phyloP scores from a whole-genome alignment of 2,329 filamentous ascomycete species.

The Exophiala sideris region DNA sequence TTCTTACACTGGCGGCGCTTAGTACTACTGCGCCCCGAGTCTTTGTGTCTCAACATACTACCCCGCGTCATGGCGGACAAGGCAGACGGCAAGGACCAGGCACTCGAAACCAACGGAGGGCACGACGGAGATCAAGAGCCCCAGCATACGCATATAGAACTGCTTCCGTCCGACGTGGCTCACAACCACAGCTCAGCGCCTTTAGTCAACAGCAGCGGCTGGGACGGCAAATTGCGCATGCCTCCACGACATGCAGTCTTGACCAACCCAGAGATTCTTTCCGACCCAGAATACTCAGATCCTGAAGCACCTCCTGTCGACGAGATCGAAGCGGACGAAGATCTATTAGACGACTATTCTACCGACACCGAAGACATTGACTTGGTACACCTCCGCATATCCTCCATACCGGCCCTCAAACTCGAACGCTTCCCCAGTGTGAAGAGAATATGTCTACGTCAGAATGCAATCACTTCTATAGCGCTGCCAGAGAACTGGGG shows the following conservation, averaged over 20 bases:
- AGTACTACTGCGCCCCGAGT: not conserved
- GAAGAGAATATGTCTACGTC: conserved; percentile 78
- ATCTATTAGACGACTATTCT: conserved; percentile 56
- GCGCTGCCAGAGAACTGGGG: conserved; percentile 67
- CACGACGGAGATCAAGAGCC: conserved; percentile 2
- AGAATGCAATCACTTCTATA: conserved; percentile 82
- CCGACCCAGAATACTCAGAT: conserved; percentile 82
- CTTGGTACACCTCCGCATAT: conserved; percentile 77
- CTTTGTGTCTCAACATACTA: not conserved
- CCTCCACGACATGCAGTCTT: conserved; percentile 63
- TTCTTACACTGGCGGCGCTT: not conserved
- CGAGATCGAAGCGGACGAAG: conserved; percentile 76
- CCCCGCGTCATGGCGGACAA: conserved; percentile 12
- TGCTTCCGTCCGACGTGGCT: conserved; percentile 3
- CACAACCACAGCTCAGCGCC: conserved; percentile 8
- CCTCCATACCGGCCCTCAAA: conserved; percentile 71
- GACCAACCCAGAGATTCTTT: conserved; percentile 75
- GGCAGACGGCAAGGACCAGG: conserved; percentile 2
- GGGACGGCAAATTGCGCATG: conserved; percentile 45
- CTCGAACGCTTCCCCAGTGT: conserved; percentile 79
- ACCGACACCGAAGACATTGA: conserved; percentile 67
- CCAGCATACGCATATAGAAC: conserved; percentile 17
- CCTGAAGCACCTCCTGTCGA: conserved; percentile 65
- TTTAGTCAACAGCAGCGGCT: conserved; percentile 39
- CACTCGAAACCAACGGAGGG: conserved; percentile 4